Base-by-base conservation (phyloP, 1,284 basidiomycete genomes). In the Phlebopus sp. region DNA sequence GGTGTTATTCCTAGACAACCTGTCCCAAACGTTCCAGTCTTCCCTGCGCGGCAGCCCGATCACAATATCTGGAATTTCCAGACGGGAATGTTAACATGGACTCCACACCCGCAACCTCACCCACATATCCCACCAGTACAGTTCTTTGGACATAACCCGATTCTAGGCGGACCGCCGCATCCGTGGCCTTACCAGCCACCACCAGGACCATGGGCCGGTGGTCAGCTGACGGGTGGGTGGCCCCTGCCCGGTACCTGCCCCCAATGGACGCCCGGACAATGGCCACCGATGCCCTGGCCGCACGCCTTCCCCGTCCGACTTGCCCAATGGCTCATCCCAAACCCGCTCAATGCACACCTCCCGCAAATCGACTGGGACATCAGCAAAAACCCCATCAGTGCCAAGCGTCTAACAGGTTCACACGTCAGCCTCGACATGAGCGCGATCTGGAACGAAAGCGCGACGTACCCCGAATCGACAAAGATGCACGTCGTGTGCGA, bases 321-420 rank as follows among this genome's bases (percentile, higher is more conserved):
- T 51, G 56, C 35, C 51, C 11, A 47, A 17, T 14, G 48, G 59
- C 50, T 73, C 3, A 62, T 66, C 19, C 67, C 67, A 5, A 74
- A 74, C 38, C 71, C 71, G 0, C 51, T 55, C 29, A 63, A 65
- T 29, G 42, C 61, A 11, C 39, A 58, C 14, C 46, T 65, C n/a
- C 69, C 73, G 5, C 49, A 59, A 37, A 55, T 73, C 29, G 39
- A 59, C 14, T 74, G 71, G 71, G 69, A 73, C 50, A 39, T 74
- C 29, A 58, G 67, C 5, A 60, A 62, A 31, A 58, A 61, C 31
- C 70, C 71, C 0, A 47, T 55, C 6, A 62, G 55, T 0, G 68
- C 70, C 2, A 64, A 57, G 54, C 62, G 65, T 18, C 49, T 70
- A 36, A 70, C 70, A 0, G 54, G 66, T 1, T 56, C 64, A 5